phyloP scores from a whole-genome alignment of 352 stramenopile species.

The Globisporangium splendens region DNA sequence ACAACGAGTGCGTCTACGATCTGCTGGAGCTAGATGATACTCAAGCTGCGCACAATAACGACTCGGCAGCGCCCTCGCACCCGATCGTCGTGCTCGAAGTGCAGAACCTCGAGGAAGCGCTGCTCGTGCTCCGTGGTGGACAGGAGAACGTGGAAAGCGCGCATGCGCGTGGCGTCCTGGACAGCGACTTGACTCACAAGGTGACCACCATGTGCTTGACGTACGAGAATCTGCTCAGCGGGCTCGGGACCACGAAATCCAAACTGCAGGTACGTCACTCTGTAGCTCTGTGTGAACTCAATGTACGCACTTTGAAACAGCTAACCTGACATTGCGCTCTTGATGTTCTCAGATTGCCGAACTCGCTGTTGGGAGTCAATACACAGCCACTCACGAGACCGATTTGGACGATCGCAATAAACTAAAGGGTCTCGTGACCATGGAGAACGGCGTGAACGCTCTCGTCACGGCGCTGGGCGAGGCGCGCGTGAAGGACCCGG shows the following conservation, averaged over 20 bases:
- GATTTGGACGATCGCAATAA: conserved; percentile 24
- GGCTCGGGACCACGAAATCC: conserved; percentile 28
- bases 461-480: conserved; percentile 52
- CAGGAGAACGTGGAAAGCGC: conserved; percentile 39
- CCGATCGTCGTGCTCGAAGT: conserved; percentile 70
- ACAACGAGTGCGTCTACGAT: conserved; percentile 94
- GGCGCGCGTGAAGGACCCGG: conserved; percentile 40
- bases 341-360: conserved; percentile 36
- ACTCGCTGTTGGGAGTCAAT: conserved; percentile 36
- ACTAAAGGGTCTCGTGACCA: conserved; percentile 46
- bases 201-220: conserved; percentile 62
- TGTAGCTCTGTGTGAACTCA: not conserved
- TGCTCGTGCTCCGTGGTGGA: conserved; percentile 53
- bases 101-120: conserved; percentile 54
- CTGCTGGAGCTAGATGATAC: conserved; percentile 70
- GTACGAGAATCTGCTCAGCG: conserved; percentile 50
- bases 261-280: conserved; percentile 43
- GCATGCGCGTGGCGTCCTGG: conserved; percentile 16
- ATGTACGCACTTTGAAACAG: too few species aligned
- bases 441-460: conserved; percentile 56
- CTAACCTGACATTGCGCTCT: not conserved
- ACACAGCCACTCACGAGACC: conserved; percentile 16
- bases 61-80: conserved; percentile 5
- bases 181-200: conserved; percentile 46
- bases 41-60: conserved; percentile 6